Evolutionary conservation across 2,329 filamentous ascomycete species (phyloP).

Genomic region (Pseudogymnoascus sp.): DNA sequence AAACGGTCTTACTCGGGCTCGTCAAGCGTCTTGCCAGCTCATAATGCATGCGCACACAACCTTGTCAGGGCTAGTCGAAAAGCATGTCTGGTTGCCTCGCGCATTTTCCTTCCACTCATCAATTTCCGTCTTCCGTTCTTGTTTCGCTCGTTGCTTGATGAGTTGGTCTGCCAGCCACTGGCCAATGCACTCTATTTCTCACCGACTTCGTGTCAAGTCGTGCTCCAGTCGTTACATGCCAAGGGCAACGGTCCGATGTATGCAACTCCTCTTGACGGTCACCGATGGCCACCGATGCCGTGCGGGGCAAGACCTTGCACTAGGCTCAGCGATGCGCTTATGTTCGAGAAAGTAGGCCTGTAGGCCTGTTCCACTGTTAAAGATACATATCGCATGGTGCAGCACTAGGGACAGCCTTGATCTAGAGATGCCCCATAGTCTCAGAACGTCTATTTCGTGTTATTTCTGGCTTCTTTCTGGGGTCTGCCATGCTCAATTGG

Average conservation of each 20-base stretch:
- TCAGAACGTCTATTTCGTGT: conserved; percentile 6
- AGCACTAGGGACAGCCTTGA: neutral
- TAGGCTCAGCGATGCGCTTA: conserved; percentile 3
- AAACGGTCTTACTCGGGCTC: conserved; percentile 45
- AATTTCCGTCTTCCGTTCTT: neutral
- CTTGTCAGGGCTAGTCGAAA: conserved; percentile 27
- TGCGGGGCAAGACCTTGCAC: conserved; percentile 5
- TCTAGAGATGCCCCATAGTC: conserved; percentile 2
- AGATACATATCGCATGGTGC: conserved; percentile 8
- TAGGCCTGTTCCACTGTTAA: neutral
- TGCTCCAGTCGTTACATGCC: conserved; percentile 30
- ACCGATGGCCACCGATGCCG: conserved; percentile 8
- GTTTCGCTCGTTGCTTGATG: conserved; percentile 9
- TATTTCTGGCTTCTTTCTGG: conserved; percentile 7
- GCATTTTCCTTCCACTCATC: conserved; percentile 15
- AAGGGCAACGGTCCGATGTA: conserved; percentile 23
- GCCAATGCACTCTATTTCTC: conserved; percentile 29
- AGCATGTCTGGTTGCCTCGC: conserved; percentile 24
- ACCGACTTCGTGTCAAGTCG: conserved; percentile 32
- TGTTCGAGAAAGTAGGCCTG: conserved; percentile 1
- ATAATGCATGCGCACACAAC: conserved; percentile 57
- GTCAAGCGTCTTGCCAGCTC: conserved; percentile 64
- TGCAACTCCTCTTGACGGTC: conserved; percentile 5
- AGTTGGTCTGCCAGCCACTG: conserved; percentile 24
- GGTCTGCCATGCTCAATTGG: conserved; percentile 1